Base-by-base conservation (phyloP, 805 yeast genomes). In the Saccharomycopsis capsularis region DNA sequence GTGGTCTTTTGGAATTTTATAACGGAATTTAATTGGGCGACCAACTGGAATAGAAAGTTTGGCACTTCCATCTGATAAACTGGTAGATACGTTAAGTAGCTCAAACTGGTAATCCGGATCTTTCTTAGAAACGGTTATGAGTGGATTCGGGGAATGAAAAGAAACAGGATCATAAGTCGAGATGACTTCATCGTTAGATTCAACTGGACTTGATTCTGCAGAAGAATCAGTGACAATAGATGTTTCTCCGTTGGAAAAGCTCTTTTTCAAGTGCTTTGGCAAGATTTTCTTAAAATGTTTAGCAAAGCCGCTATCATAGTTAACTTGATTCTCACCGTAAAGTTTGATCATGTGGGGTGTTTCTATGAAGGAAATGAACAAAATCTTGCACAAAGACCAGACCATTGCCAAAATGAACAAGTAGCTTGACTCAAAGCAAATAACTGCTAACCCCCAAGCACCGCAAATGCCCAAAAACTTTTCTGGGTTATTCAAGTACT, bases 401-500 rank as follows among this genome's bases (percentile, higher is more conserved):
- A 82, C 62, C 56, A 76, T 68, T 0, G 83, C 76, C 43, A 84
- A 58, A 47, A 76, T 67, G 42, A 75, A 68, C 25, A 74, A 71
- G 46, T 67, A 62, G 36, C 66, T 63, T 1, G 80, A 71, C 22
- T 81, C 78, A 48, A 70, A 61, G 38, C 86, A 74, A 48, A 85
- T 70, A 32, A 82, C 66, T 1, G 80, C 78, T 3, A 73, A 58
- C 22, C 91, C 93, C 87, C 88, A 83, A 35, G 84, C 74, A 15
- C 91, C 91, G 54, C 88, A 78, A 48, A 81, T 79, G 11, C 95
- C 91, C 51, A 84, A 72, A 15, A 85, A 64, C 55, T 87, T 82
- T 61, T 85, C 95, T 7, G 95, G 95, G 59, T 85, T 83, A 61
- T 85, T 85, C 60, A 85, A 71, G 63, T 84, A 85, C 56, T 91